Percentiles rank a stretch among this genome's conserved stretches.
Conservation (phyloP, 331 rosid genomes). For the Malus hybrid region DNA sequence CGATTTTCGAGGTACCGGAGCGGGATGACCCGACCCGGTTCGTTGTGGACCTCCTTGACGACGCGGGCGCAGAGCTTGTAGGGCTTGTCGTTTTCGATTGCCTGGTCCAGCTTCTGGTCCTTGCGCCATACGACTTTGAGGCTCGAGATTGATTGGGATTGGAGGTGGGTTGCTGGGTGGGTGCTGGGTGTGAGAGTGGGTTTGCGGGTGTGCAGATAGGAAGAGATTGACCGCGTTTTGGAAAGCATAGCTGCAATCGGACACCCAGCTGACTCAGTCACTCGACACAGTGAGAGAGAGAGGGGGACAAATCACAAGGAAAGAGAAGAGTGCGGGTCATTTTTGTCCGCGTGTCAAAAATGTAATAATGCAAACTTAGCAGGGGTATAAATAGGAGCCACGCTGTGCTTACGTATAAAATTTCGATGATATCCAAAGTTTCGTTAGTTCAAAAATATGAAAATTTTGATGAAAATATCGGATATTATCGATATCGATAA, state of each 20-base stretch:
- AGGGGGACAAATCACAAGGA: neutral
- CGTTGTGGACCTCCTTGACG: conserved; percentile 67
- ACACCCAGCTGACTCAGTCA: neutral
- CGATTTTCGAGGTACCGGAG: conserved; percentile 64
- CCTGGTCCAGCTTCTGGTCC: conserved; percentile 54
- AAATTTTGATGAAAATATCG: too few relatives aligned
- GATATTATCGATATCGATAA: too few relatives aligned
- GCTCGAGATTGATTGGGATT: conserved; percentile 40
- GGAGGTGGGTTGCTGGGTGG: conserved; percentile 14
- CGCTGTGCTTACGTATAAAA: too few relatives aligned
- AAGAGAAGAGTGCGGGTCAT: too few relatives aligned
- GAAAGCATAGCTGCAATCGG: conserved; percentile 35
- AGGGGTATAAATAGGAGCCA: too few relatives aligned
- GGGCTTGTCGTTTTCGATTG: conserved; percentile 60
- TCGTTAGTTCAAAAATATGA: too few relatives aligned
- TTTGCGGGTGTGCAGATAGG: conserved; percentile 12
- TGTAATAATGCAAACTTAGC: too few relatives aligned
- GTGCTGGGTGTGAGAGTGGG: neutral
- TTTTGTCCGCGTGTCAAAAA: too few relatives aligned
- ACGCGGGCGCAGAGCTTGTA: conserved; percentile 65
- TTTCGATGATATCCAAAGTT: too few relatives aligned
- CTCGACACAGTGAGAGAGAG: neutral
- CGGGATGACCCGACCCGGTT: conserved; percentile 72
- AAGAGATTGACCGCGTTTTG: conserved; percentile 17
- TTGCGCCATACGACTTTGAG: conserved; percentile 81